These are phyloP conservation scores for Panicum virgatum DNA, from an alignment of 202 grass and related monocot species.

Conservation along the genomic window DNA sequence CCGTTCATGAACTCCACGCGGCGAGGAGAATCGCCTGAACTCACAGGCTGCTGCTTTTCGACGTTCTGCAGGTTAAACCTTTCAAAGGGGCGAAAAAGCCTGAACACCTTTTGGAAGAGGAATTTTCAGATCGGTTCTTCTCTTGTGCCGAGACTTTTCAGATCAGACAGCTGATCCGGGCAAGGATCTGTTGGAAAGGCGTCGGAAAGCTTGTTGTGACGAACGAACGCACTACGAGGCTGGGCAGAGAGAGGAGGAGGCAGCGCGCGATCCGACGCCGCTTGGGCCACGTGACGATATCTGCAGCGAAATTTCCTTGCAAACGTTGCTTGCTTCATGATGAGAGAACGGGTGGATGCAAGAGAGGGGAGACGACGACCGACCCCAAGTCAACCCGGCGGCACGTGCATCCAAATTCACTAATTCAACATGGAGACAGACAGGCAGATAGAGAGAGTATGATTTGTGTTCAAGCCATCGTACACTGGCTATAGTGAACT, in stretches of 20 bases:
- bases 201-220: background rate
- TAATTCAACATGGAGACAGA: background rate
- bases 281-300: background rate
- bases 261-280: background rate
- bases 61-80: background rate
- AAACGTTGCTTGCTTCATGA: background rate
- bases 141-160: background rate
- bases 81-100: background rate
- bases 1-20: background rate
- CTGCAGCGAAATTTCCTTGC: background rate
- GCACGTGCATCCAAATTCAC: background rate
- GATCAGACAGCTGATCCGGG: background rate
- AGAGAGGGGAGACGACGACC: background rate
- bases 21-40: background rate
- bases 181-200: background rate
- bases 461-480: too few species aligned
- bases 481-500: too few species aligned
- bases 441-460: too few species aligned
- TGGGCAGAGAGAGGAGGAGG: too few species aligned
- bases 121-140: background rate
- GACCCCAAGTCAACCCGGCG: constrained; percentile 1
- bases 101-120: background rate
- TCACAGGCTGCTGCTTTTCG: background rate
- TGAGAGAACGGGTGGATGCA: background rate
- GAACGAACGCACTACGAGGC: background rate